Evolutionary conservation across 305 asterid species (phyloP).

Genomic region (Fraxinus nigra): DNA sequence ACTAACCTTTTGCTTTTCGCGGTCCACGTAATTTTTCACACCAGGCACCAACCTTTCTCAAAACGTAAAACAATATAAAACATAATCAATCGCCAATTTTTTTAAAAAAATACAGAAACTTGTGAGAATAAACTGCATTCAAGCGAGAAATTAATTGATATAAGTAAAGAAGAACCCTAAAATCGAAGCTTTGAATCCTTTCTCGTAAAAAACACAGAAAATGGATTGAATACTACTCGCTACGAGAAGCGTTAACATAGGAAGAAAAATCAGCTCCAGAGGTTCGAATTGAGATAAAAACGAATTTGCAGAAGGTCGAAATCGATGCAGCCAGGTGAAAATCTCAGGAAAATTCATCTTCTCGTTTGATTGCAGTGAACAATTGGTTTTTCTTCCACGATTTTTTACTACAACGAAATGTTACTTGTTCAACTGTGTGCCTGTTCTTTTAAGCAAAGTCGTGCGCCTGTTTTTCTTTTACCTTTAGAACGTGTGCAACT

Average conservation of each 20-base stretch:
- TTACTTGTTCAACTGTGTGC: too few relatives aligned
- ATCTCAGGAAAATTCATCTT: conserved; percentile 44
- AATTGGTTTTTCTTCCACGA: too few relatives aligned
- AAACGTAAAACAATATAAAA: too few relatives aligned
- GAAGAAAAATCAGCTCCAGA: conserved; percentile 46
- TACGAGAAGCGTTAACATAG: conserved; percentile 47
- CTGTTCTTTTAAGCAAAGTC: too few relatives aligned
- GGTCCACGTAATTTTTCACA: too few relatives aligned
- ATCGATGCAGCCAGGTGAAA: conserved; percentile 34
- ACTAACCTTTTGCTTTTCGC: background rate
- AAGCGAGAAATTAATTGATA: conserved; percentile 53
- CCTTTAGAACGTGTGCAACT: too few relatives aligned
- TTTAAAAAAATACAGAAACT: background rate
- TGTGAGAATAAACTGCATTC: background rate
- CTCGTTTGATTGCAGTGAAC: conserved; percentile 8
- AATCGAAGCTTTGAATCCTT: conserved; percentile 60
- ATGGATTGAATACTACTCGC: conserved; percentile 53
- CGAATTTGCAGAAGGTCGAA: conserved; percentile 63
- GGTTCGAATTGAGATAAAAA: conserved; percentile 68
- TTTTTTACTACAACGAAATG: too few relatives aligned
- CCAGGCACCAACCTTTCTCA: too few relatives aligned
- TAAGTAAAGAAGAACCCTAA: conserved; percentile 49
- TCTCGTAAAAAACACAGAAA: conserved; percentile 47
- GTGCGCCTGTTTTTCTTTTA: too few relatives aligned
- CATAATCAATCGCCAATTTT: too few relatives aligned